Evolutionary conservation across 768 basidiomycete genomes (phyloP).

Genomic region (Phaeolepiota aurea): DNA sequence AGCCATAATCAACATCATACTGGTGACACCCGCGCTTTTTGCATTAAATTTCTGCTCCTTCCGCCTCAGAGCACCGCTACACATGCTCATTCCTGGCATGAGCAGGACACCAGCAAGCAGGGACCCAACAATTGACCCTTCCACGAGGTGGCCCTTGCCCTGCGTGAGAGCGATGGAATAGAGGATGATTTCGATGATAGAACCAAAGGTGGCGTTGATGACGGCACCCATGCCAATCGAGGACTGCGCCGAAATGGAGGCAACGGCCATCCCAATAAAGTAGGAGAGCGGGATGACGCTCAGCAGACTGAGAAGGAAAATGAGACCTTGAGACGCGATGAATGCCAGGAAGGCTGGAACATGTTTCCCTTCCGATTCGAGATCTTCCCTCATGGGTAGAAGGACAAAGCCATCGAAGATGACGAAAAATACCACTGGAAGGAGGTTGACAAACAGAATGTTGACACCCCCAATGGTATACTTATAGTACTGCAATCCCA

Average conservation of each 20-base stretch:
- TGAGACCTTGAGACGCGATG: constrained; percentile 64
- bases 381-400: constrained; percentile 58
- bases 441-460: constrained; percentile 93
- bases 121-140: constrained; percentile 94
- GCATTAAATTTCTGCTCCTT: constrained; percentile 99
- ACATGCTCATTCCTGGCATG: constrained; percentile 98
- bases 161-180: constrained; percentile 87
- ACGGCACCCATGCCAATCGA: constrained; percentile 99
- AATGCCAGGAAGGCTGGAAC: constrained; percentile 59
- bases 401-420: constrained; percentile 90
- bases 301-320: constrained; percentile 78
- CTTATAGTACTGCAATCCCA: constrained; percentile 92
- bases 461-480: constrained; percentile 98
- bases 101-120: constrained; percentile 91
- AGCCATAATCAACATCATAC: constrained; percentile 99
- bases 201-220: constrained; percentile 98
- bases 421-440: constrained; percentile 91
- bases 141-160: constrained; percentile 88
- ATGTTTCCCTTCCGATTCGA: constrained; percentile 41
- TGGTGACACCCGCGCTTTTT: constrained; percentile 97
- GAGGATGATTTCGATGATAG: constrained; percentile 94
- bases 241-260: constrained; percentile 96
- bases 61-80: constrained; percentile 74
- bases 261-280: constrained; percentile 99
- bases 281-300: constrained; percentile 96